These are phyloP conservation scores for Otatea glauca DNA, from an alignment of 176 grass and related monocot species.

Conservation along the genomic window DNA sequence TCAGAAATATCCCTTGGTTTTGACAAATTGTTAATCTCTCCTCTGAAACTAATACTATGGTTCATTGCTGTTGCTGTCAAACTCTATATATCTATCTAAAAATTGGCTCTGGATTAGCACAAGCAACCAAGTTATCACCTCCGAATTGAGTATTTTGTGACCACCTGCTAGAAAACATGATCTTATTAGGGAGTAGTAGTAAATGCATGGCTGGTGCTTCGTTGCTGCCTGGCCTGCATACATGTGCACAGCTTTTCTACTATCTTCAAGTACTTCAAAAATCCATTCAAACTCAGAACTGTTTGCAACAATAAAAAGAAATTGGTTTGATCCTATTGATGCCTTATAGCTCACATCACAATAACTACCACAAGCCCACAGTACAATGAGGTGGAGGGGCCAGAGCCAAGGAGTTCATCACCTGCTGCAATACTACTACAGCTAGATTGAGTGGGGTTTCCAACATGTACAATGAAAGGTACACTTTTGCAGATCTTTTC, in stretches of 20 bases:
- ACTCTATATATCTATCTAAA: not conserved
- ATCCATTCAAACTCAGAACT: constrained; percentile 21
- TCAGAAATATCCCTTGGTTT: not conserved
- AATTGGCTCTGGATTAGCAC: not conserved
- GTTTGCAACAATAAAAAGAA: not conserved
- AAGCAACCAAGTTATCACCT: not conserved
- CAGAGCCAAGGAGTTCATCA: not conserved
- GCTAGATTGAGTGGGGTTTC: constrained; percentile 55
- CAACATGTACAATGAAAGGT: constrained; percentile 36
- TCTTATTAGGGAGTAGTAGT: not conserved
- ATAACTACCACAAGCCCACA: constrained; percentile 25
- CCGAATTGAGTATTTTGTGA: not conserved
- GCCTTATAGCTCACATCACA: constrained; percentile 33
- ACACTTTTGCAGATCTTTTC: constrained; percentile 30
- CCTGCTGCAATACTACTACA: constrained; percentile 15
- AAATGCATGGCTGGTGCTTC: not conserved
- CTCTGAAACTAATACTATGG: not conserved
- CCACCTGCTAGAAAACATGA: not conserved
- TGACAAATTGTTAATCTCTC: not conserved
- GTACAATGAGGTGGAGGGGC: constrained; percentile 4
- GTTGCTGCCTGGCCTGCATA: not conserved
- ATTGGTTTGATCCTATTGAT: not conserved
- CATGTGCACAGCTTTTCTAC: not conserved
- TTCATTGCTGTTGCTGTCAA: not conserved
- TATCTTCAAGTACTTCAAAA: not conserved